Percentiles rank a stretch among this genome's conserved stretches.
Evolutionary conservation across 2,329 filamentous ascomycete species (phyloP).

Genomic region (Paramyrothecium sp.): DNA sequence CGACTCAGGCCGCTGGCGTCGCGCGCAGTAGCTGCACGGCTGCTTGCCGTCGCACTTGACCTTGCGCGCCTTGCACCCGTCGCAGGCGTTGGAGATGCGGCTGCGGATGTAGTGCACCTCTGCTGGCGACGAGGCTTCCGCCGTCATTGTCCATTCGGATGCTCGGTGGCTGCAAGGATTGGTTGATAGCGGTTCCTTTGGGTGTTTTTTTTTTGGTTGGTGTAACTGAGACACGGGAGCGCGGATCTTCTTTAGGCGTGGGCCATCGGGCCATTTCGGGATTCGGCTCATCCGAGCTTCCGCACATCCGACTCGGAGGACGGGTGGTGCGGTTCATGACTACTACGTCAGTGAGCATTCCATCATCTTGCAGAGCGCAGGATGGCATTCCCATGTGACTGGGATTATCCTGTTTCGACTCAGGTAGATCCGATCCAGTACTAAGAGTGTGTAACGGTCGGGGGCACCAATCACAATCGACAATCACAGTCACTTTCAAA

Average conservation of each 20-base stretch:
- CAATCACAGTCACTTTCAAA: too few relatives aligned
- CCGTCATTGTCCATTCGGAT: background rate
- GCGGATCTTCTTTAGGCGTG: background rate
- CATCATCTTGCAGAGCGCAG: too few relatives aligned
- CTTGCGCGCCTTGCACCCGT: conserved; percentile 53
- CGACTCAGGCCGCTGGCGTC: conserved; percentile 37
- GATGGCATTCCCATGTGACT: too few relatives aligned
- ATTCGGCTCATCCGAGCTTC: background rate
- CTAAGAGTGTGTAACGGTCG: too few relatives aligned
- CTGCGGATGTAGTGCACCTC: conserved; percentile 28
- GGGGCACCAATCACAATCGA: too few relatives aligned
- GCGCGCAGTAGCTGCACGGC: conserved; percentile 51
- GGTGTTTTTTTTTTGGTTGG: background rate
- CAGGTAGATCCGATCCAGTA: too few relatives aligned
- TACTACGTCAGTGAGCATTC: background rate
- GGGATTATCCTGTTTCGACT: too few relatives aligned
- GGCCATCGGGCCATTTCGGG: background rate
- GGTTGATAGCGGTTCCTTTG: background rate
- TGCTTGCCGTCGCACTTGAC: conserved; percentile 54
- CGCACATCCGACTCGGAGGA: background rate
- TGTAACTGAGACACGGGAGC: background rate
- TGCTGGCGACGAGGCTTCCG: background rate
- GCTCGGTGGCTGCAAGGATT: background rate
- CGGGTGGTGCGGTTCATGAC: too few relatives aligned
- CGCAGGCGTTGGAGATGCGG: conserved; percentile 53